phyloP scores from a whole-genome alignment of 768 basidiomycete genomes.

The Postia placenta region DNA sequence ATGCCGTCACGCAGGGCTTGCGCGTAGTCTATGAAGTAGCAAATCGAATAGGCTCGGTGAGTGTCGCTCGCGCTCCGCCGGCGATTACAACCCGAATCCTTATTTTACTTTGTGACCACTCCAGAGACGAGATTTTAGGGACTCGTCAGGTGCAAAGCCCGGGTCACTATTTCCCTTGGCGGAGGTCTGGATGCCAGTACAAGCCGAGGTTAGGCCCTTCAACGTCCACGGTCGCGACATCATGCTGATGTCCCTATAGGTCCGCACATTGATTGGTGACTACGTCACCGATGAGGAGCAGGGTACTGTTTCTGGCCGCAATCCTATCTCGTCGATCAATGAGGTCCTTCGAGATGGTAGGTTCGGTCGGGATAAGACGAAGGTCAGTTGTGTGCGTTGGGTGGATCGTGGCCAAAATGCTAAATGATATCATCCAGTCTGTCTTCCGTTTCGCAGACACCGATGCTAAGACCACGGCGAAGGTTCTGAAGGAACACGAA shows the following conservation, averaged over 20 bases:
- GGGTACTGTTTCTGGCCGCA: slow-evolving; percentile 69
- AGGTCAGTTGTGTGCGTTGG: slow-evolving; percentile 39
- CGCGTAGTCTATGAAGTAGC: slow-evolving; percentile 88
- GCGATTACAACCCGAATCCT: neutral
- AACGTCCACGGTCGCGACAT: neutral
- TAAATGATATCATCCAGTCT: slow-evolving; percentile 36
- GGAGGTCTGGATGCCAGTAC: slow-evolving; percentile 86
- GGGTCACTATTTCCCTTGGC: slow-evolving; percentile 74
- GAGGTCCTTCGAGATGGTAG: slow-evolving; percentile 86
- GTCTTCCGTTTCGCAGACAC: slow-evolving; percentile 92
- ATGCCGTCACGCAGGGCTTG: slow-evolving; percentile 89
- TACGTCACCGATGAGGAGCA: slow-evolving; percentile 92
- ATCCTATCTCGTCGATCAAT: slow-evolving; percentile 90
- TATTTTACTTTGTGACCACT: too few species aligned
- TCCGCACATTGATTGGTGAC: slow-evolving; percentile 77
- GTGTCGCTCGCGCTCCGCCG: slow-evolving; percentile 25
- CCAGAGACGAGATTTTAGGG: slow-evolving; percentile 88
- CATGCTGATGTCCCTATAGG: slow-evolving; percentile 34
- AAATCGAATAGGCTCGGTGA: slow-evolving; percentile 83
- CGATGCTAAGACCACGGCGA: slow-evolving; percentile 65
- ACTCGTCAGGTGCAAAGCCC: slow-evolving; percentile 72
- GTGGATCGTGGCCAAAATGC: neutral
- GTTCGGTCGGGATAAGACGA: slow-evolving; percentile 70
- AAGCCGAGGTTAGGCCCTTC: slow-evolving; percentile 66
- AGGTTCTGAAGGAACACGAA: slow-evolving; percentile 69